A percentile compares a stretch with the other conserved stretches of the same genome.
Evolutionary conservation across 257 asterid species (phyloP).

Genomic region (Fraxinus quadrangulata): DNA sequence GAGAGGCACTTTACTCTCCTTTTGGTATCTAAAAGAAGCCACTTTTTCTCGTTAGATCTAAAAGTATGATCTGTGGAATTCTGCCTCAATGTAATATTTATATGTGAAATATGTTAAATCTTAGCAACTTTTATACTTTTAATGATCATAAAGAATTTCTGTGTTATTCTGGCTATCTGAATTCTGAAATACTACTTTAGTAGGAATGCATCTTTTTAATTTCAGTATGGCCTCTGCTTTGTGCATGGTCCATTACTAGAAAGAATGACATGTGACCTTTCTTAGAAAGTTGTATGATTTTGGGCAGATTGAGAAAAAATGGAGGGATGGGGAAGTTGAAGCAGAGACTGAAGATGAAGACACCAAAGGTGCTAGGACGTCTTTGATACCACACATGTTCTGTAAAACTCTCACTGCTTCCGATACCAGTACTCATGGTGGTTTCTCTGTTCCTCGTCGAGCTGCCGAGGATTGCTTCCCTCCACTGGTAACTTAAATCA

Average conservation of each 20-base stretch:
- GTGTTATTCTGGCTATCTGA: neutral
- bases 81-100: slow-evolving; percentile 2
- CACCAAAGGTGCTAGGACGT: slow-evolving; percentile 49
- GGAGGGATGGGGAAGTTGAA: slow-evolving; percentile 66
- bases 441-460: slow-evolving; percentile 96
- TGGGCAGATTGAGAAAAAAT: slow-evolving; percentile 53
- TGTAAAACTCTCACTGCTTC: slow-evolving; percentile 97
- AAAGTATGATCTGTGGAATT: slow-evolving; percentile 11
- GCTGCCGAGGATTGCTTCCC: slow-evolving; percentile 99
- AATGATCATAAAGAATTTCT: slow-evolving; percentile 10
- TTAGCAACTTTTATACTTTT: slow-evolving; percentile 17
- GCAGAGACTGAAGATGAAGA: slow-evolving; percentile 67
- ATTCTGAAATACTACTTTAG: neutral
- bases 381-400: slow-evolving; percentile 83
- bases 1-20: slow-evolving; percentile 9
- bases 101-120: slow-evolving; percentile 3
- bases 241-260: neutral
- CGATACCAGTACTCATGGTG: slow-evolving; percentile 98
- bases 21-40: slow-evolving; percentile 19
- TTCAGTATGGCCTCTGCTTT: neutral
- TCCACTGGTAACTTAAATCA: slow-evolving; percentile 63
- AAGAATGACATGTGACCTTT: slow-evolving; percentile 14
- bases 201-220: neutral
- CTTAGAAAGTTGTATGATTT: slow-evolving; percentile 14
- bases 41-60: slow-evolving; percentile 25